A percentile compares a stretch with the other conserved stretches of the same genome.
Conservation (phyloP, 2,329 filamentous ascomycete genomes). For the Exophiala oligosperma region DNA sequence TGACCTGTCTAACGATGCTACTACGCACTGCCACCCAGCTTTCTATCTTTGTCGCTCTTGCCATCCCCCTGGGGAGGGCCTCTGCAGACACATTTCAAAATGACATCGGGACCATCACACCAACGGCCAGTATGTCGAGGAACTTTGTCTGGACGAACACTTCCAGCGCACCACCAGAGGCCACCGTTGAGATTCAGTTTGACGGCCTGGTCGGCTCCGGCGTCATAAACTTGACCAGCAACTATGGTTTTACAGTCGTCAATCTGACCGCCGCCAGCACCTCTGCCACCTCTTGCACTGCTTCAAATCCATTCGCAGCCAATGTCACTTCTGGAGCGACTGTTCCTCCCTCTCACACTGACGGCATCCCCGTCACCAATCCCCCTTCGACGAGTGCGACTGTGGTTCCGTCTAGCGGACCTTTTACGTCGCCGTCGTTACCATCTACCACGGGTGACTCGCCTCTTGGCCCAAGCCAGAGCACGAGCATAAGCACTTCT, state of each 20-base stretch:
- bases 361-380: not conserved
- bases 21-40: not conserved
- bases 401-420: not conserved
- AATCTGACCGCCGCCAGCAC: conserved; percentile 3
- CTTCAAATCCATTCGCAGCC: conserved; percentile 3
- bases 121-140: not conserved
- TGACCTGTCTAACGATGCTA: not conserved
- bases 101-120: not conserved
- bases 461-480: not conserved
- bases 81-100: not conserved
- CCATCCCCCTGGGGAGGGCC: not conserved
- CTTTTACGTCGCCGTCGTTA: not conserved
- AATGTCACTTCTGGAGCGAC: conserved; percentile 4
- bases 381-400: not conserved
- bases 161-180: conserved; percentile 1
- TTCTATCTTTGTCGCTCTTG: not conserved
- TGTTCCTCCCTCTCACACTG: not conserved
- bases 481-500: not conserved
- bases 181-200: conserved; percentile 4
- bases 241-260: conserved; percentile 1
- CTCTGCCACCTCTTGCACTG: not conserved
- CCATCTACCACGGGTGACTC: not conserved
- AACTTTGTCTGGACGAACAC: conserved; percentile 4
- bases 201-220: conserved; percentile 4
- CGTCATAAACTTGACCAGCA: conserved; percentile 4